A percentile compares a stretch with the other conserved stretches of the same genome.
Evolutionary conservation across 2,329 filamentous ascomycete species (phyloP).

Genomic region (Cyphellophora attinorum): DNA sequence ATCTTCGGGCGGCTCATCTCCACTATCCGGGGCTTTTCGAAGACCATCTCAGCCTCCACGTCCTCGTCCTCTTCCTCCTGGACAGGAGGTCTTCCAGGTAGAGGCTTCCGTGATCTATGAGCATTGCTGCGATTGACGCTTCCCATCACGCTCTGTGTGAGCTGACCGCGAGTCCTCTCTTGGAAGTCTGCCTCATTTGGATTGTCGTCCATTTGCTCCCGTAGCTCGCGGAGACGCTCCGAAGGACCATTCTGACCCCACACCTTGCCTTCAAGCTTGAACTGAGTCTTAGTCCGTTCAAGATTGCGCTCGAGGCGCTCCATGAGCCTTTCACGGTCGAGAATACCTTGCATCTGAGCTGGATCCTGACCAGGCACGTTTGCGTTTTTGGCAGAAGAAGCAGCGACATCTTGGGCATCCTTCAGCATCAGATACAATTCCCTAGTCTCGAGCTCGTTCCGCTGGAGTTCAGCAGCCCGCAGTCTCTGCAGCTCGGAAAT

Average conservation of each 20-base stretch:
- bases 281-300: slow-evolving; percentile 94
- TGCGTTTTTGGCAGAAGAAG: slow-evolving; percentile 64
- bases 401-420: slow-evolving; percentile 92
- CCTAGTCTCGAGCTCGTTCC: slow-evolving; percentile 90
- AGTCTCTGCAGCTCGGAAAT: slow-evolving; percentile 77
- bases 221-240: slow-evolving; percentile 79
- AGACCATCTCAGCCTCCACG: slow-evolving; percentile 54
- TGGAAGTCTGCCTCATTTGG: slow-evolving; percentile 43
- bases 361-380: slow-evolving; percentile 52
- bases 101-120: slow-evolving; percentile 20
- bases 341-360: slow-evolving; percentile 79
- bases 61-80: slow-evolving; percentile 34
- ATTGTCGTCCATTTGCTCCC: slow-evolving; percentile 83
- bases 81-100: slow-evolving; percentile 26
- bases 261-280: slow-evolving; percentile 86
- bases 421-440: slow-evolving; percentile 97
- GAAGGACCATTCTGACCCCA: slow-evolving; percentile 85
- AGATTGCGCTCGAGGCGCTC: slow-evolving; percentile 89
- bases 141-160: slow-evolving; percentile 65
- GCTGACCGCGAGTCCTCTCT: slow-evolving; percentile 49
- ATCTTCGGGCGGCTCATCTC: slow-evolving; percentile 66
- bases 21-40: slow-evolving; percentile 70
- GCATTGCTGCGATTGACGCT: slow-evolving; percentile 53
- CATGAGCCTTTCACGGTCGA: slow-evolving; percentile 88
- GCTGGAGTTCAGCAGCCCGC: slow-evolving; percentile 80